Base-by-base conservation (phyloP, 2,329 filamentous ascomycete species). In the Sporothrix luriei region DNA sequence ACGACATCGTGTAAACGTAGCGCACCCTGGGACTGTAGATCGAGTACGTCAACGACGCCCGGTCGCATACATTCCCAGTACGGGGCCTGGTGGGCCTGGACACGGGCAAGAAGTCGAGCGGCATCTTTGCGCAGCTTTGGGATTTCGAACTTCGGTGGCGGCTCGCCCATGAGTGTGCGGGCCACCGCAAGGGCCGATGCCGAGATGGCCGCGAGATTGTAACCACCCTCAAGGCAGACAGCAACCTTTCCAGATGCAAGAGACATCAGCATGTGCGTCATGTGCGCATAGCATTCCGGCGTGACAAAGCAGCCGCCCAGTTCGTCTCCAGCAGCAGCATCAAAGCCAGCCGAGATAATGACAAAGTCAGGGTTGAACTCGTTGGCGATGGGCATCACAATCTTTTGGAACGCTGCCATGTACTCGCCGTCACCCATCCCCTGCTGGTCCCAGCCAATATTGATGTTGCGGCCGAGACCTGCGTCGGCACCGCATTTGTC, bases 261-360 rank as follows among this genome's bases (percentile, higher is more conserved):
- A 2, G 92, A 93, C 94, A 97, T 98, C 62, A 99, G 87, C 94
- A 98, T 97, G 77, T 97, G 93, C 19, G 95, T 98, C 95, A 99
- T 98, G 77, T 99, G 94, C 16, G 94, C 92, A 77, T 98, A 99
- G 77, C 95, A 97, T 4, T 89, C 82, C 0, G 95, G 95, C 0
- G 93, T 91, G 5, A 99, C 95, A 76, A 93, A 94, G 78, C 95
- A 99, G 43, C 91, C 93, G 66, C 95, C 95, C 1, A 99, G 85
- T 76, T 95, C 90, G 78, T 99, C 95, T 14, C 95, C 95, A 73
- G 91, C 92, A 0, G 95, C 95, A 19, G 95, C 95, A 78, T 99
- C 95, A 75, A 99, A 99, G 0, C 95, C 95, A 54, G 95, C 93
- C 24, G 95, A 95, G 70, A 99, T 91, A 73, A 99, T 95, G 38